Evolutionary conservation across 2,329 filamentous ascomycete species (phyloP).

Genomic region (Myotisia sp.): DNA sequence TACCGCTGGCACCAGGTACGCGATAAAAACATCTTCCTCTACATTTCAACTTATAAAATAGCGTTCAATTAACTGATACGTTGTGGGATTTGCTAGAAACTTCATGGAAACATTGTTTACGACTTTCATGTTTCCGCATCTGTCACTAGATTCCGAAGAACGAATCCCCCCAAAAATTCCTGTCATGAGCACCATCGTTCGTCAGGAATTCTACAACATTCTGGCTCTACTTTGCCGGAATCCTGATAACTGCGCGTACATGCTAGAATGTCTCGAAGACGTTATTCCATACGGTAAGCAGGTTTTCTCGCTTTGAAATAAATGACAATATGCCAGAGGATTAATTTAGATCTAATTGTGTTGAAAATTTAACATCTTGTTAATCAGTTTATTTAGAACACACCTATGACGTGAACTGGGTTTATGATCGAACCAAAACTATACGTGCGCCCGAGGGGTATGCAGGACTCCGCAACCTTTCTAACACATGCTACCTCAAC

Average conservation of each 20-base stretch:
- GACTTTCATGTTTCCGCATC: slow-evolving; percentile 51
- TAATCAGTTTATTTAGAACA: slow-evolving; percentile 36
- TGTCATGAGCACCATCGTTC: slow-evolving; percentile 41
- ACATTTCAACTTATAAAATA: slow-evolving; percentile 1
- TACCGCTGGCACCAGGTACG: slow-evolving; percentile 23
- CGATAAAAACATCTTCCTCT: neutral
- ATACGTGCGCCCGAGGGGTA: slow-evolving; percentile 70
- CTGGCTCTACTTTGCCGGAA: slow-evolving; percentile 44
- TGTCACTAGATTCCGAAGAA: slow-evolving; percentile 21
- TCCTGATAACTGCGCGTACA: slow-evolving; percentile 32
- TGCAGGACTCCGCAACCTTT: slow-evolving; percentile 78
- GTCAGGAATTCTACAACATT: slow-evolving; percentile 47
- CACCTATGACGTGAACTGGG: slow-evolving; percentile 45
- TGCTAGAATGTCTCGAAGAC: slow-evolving; percentile 39
- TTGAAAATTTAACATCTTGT: too few species aligned
- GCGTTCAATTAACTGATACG: slow-evolving; percentile 7
- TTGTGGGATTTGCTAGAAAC: slow-evolving; percentile 17
- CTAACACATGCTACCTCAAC: slow-evolving; percentile 95
- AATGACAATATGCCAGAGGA: too few species aligned
- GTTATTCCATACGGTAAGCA: slow-evolving; percentile 39
- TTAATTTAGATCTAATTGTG: too few species aligned
- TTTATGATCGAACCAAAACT: slow-evolving; percentile 51
- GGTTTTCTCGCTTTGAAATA: too few species aligned
- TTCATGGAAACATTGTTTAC: slow-evolving; percentile 43
- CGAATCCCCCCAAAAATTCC: slow-evolving; percentile 28